Evolutionary conservation across 2,329 filamentous ascomycete genomes (phyloP), one percentile per base, ranked within the genome.

Genomic region (Aspergillus floridensis): DNA sequence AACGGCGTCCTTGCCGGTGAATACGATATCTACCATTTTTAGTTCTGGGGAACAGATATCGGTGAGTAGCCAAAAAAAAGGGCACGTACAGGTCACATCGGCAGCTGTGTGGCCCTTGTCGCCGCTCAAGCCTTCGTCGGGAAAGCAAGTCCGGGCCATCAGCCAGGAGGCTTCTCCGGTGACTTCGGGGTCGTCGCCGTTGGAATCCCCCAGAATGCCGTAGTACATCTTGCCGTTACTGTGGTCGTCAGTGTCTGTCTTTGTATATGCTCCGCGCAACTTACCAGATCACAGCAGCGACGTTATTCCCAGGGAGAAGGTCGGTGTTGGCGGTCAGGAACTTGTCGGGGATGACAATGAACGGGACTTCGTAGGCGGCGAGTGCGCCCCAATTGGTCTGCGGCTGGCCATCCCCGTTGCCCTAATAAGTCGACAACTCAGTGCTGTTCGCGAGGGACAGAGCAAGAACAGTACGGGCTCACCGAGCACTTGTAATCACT

Each of bases 141-240:
- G 71, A 59, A 74, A 74, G 19, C 71, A 73, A 1, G 70, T 70
- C 2, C 70, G 68, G 10, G 71, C 71, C 68, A 73, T 70, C n/a
- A 73, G 47, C 71, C 71, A 73, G 2, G 71, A 73, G 7, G 70
- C 71, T 50, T 73, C 71, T 4, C 71, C 71, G 10, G 69, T 73
- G 16, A 72, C 67, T 46, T 73, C 49, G 5, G 71, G 71, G 5
- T 31, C 46, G 47, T 72, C 66, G 3, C 68, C 68, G 54, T 73
- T 65, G 6, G 70, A 63, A 49, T 73, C 71, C 3, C 71, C 71
- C n/a, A 68, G 67, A 29, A 73, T 71, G 1, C 71, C 71, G 47
- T 73, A 73, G 57, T 70, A 72, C 68, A 73, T 73, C 5, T 73
- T 70, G 8, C 68, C 67, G 16, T 70, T 56, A 38, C 71, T 73